A percentile compares a stretch with the other conserved stretches of the same genome.
phyloP scores from a whole-genome alignment of 2,329 filamentous ascomycete genomes.

The Cephalotrichum gorgonifer region DNA sequence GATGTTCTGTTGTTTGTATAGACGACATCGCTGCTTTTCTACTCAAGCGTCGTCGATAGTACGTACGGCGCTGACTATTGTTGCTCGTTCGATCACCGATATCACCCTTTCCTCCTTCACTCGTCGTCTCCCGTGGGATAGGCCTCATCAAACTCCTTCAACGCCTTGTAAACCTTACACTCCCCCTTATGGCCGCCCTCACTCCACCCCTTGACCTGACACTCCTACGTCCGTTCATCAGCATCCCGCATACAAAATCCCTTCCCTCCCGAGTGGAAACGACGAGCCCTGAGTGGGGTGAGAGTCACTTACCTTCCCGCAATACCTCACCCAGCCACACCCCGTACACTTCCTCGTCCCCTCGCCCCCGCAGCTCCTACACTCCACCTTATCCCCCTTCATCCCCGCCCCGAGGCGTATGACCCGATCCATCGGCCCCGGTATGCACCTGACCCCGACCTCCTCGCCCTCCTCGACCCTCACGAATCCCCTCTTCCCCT shows the following conservation, averaged over 20 bases:
- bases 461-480: constrained; percentile 21
- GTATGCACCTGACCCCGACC: constrained; percentile 22
- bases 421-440: constrained; percentile 15
- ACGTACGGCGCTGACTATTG: no score
- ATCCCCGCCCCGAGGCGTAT: constrained; percentile 16
- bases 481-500: constrained; percentile 28
- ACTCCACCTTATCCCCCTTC: constrained; percentile 9
- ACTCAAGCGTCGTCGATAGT: no score
- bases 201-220: constrained; percentile 11
- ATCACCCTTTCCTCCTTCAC: no score
- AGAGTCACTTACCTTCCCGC: constrained; percentile 31
- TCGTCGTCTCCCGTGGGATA: not conserved
- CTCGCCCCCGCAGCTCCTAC: constrained; percentile 17
- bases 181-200: constrained; percentile 9
- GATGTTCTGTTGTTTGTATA: no score
- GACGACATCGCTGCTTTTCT: no score
- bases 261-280: no score
- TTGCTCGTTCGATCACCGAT: no score
- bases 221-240: constrained; percentile 6
- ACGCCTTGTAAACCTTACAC: constrained; percentile 10
- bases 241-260: not conserved
- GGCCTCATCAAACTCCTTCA: constrained; percentile 3
- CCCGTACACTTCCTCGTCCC: constrained; percentile 28
- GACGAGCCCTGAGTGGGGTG: no score
- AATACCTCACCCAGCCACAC: constrained; percentile 33